A percentile compares a stretch with the other conserved stretches of the same genome.
phyloP scores from a whole-genome alignment of 106 monocot species.

The Dioscorea zingiberensis region DNA sequence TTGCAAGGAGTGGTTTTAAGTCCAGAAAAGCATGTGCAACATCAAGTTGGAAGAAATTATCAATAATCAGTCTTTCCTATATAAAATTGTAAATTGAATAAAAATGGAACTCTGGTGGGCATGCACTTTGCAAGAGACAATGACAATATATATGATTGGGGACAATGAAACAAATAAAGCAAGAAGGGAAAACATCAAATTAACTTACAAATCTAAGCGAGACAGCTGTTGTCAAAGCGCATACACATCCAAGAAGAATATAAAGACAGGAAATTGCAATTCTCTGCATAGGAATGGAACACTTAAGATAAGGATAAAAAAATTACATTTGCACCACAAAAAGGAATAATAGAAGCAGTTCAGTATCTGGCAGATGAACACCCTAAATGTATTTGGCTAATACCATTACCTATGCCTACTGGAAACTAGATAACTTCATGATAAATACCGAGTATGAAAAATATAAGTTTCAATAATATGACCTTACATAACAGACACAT shows the following conservation, averaged over 20 bases:
- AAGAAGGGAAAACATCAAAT: neutral
- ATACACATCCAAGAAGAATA: conserved; percentile 79
- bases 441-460: too few relatives aligned
- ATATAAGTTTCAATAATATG: too few relatives aligned
- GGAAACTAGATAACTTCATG: too few relatives aligned
- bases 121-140: neutral
- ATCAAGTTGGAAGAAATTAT: neutral
- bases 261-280: conserved; percentile 65
- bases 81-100: neutral
- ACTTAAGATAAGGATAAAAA: neutral
- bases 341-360: too few relatives aligned
- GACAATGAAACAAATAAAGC: neutral
- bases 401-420: too few relatives aligned
- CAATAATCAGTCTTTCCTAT: neutral
- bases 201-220: conserved; percentile 87
- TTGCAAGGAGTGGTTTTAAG: neutral
- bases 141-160: neutral
- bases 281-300: conserved; percentile 44
- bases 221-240: conserved; percentile 63
- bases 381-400: too few relatives aligned
- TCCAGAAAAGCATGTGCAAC: neutral
- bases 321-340: too few relatives aligned
- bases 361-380: too few relatives aligned
- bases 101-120: neutral
- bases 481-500: too few relatives aligned